phyloP scores from a whole-genome alignment of 2,329 filamentous ascomycete genomes.

The Botrytis fragariae region DNA sequence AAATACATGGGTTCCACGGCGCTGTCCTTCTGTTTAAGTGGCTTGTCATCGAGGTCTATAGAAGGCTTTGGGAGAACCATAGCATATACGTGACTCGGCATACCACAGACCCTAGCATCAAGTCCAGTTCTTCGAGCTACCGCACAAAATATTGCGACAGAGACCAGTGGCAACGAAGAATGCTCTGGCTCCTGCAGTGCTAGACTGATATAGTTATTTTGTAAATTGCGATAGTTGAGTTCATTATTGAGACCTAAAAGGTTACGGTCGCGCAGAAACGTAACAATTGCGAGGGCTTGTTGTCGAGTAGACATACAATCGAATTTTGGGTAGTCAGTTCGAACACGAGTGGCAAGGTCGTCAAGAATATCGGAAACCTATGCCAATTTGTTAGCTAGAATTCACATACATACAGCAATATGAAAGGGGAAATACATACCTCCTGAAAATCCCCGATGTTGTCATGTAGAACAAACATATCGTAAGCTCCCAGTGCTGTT shows the following conservation, averaged over 20 bases:
- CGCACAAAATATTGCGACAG: slow-evolving; percentile 80
- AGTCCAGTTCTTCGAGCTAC: slow-evolving; percentile 73
- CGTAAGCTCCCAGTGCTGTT: slow-evolving; percentile 75
- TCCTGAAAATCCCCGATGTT: slow-evolving; percentile 71
- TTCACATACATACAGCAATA: not conserved
- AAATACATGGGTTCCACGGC: slow-evolving; percentile 67
- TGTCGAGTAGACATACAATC: slow-evolving; percentile 57
- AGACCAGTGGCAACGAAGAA: slow-evolving; percentile 81
- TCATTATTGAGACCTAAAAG: slow-evolving; percentile 68
- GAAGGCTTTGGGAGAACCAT: slow-evolving; percentile 64
- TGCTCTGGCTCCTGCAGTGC: slow-evolving; percentile 71
- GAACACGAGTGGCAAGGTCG: slow-evolving; percentile 57
- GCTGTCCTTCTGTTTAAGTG: slow-evolving; percentile 41
- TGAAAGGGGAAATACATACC: slow-evolving; percentile 40
- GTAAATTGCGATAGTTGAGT: slow-evolving; percentile 70
- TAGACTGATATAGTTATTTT: slow-evolving; percentile 85
- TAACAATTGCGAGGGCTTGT: slow-evolving; percentile 65
- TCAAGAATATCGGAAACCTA: slow-evolving; percentile 66
- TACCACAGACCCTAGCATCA: slow-evolving; percentile 73
- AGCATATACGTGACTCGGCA: slow-evolving; percentile 82
- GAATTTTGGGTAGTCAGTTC: slow-evolving; percentile 51
- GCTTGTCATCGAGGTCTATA: slow-evolving; percentile 56
- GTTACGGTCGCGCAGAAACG: slow-evolving; percentile 65
- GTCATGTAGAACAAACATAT: slow-evolving; percentile 81
- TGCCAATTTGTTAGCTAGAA: slow-evolving; percentile 18